phyloP scores from a whole-genome alignment of 2,329 filamentous ascomycete species.

The Aspergillus sp. region DNA sequence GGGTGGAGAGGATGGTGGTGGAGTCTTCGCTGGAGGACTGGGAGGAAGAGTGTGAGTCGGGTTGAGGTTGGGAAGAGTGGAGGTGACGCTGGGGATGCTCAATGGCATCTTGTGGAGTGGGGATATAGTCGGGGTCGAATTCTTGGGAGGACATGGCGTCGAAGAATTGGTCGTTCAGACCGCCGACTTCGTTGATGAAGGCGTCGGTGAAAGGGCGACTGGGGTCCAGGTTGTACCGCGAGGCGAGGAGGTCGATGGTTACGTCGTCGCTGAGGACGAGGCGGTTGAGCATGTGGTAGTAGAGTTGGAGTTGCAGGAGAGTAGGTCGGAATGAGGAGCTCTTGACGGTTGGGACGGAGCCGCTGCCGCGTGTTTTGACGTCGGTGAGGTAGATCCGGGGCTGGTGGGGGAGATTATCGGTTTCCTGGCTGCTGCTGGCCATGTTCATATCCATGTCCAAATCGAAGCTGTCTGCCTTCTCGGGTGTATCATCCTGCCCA shows the following conservation, averaged over 20 bases:
- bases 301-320: conserved; percentile 84
- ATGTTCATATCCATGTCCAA: conserved; percentile 1
- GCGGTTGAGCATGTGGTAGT: conserved; percentile 78
- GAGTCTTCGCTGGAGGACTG: conserved; percentile 45
- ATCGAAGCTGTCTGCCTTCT: background rate
- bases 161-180: conserved; percentile 67
- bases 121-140: conserved; percentile 30
- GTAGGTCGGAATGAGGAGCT: conserved; percentile 71
- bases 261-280: conserved; percentile 69
- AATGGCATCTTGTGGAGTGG: conserved; percentile 27
- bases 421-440: conserved; percentile 17
- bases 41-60: conserved; percentile 20
- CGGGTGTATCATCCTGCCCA: conserved; percentile 16
- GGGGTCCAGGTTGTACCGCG: conserved; percentile 69
- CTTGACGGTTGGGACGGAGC: conserved; percentile 60
- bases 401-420: conserved; percentile 26
- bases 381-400: conserved; percentile 74
- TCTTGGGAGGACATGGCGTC: conserved; percentile 46
- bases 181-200: conserved; percentile 75
- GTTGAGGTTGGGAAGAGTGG: conserved; percentile 10
- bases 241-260: conserved; percentile 68
- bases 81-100: conserved; percentile 4
- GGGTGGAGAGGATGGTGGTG: conserved; percentile 54
- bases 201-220: conserved; percentile 70
- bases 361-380: conserved; percentile 75